A percentile compares a stretch with the other conserved stretches of the same genome.
Conservation (phyloP, 148 eudicot genomes). For the Heliamphora exappendiculata region DNA sequence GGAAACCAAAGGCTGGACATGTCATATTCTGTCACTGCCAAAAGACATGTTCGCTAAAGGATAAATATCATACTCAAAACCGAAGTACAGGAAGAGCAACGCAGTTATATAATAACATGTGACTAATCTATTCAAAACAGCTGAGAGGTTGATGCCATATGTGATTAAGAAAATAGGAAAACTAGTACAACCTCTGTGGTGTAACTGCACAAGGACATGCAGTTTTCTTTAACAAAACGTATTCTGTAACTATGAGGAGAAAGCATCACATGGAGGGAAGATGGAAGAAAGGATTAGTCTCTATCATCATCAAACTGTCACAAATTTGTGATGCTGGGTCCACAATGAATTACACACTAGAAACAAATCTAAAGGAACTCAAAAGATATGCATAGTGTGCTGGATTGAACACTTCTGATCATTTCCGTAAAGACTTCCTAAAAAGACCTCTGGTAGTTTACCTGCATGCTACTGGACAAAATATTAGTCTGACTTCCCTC, state of each 20-base stretch:
- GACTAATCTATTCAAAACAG: neutral
- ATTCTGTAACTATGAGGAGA: neutral
- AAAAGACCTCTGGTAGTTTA: conserved; percentile 15
- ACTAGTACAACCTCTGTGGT: neutral
- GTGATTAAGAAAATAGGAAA: neutral
- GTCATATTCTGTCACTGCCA: neutral
- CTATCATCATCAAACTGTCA: neutral
- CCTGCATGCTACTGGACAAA: conserved; percentile 98
- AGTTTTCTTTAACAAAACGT: neutral
- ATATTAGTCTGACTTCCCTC: conserved; percentile 97
- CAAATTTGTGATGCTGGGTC: neutral
- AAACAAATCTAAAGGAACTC: neutral
- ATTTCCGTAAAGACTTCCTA: neutral
- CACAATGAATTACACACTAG: neutral
- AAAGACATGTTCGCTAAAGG: neutral
- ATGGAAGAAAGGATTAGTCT: neutral
- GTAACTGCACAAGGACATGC: neutral
- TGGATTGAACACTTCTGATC: neutral
- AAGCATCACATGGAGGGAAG: neutral
- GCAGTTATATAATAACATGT: neutral
- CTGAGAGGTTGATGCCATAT: neutral
- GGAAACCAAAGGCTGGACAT: neutral
- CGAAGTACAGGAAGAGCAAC: neutral
- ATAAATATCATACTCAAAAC: neutral
- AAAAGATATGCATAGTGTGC: neutral